phyloP scores from a whole-genome alignment of 2,329 filamentous ascomycete species.

The Pyrenophora seminiperda region DNA sequence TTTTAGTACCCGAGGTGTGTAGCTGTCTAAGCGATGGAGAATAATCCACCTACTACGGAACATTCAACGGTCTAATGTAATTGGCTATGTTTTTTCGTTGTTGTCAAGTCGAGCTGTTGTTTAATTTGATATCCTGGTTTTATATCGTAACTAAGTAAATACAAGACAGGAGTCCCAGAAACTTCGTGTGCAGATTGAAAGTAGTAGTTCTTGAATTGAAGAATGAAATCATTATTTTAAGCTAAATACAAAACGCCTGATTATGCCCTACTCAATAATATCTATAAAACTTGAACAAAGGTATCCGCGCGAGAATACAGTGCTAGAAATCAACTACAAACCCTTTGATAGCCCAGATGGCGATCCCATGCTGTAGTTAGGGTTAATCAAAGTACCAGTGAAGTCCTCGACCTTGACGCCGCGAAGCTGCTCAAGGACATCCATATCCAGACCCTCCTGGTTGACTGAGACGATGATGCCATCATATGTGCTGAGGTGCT shows the following conservation, averaged over 20 bases:
- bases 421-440: constrained; percentile 45
- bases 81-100: neutral
- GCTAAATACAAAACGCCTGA: neutral
- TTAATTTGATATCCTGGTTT: neutral
- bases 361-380: neutral
- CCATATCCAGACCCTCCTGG: constrained; percentile 53
- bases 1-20: neutral
- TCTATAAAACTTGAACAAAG: neutral
- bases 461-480: constrained; percentile 54
- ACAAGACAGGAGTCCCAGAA: neutral
- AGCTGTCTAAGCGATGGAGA: neutral
- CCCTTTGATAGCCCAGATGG: neutral
- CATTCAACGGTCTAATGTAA: neutral
- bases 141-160: neutral
- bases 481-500: constrained; percentile 51
- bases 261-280: neutral
- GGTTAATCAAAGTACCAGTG: neutral
- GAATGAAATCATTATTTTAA: neutral
- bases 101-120: neutral
- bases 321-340: neutral
- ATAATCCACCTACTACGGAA: neutral
- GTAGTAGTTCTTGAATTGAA: neutral
- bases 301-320: neutral
- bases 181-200: neutral
- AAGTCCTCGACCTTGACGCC: constrained; percentile 42